Evolutionary conservation across 805 yeast species (phyloP), one percentile per base, ranked within the genome.

Genomic region (Jamesozyma spencerorum): DNA sequence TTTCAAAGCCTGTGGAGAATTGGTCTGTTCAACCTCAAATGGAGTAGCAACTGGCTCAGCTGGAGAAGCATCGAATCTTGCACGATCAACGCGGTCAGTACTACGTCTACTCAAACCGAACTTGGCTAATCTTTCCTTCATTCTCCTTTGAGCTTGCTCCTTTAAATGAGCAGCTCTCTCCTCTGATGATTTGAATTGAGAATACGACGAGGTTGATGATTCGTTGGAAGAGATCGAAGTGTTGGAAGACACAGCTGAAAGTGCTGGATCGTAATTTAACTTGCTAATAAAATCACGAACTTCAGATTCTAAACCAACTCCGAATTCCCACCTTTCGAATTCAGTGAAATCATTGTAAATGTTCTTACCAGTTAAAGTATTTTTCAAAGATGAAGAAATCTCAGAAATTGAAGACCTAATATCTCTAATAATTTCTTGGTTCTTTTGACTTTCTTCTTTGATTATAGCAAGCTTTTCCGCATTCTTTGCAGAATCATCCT

Each of bases 101-200:
- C 37, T 33, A 42, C 64, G 62, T 55, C 77, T 66, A 18, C 70
- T 63, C 44, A 85, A 73, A 2, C 95, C 95, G 42, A 86, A 69
- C 46, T 79, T 82, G 2, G 94, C 94, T 53, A 86, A 69, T 51
- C 86, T 71, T 52, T 84, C 94, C 45, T 78, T 79, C 96, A 87
- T 86, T 61, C 84, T 74, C 53, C 79, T 78, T 50, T 75, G 75
- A 2, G 85, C 85, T 54, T 84, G 90, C 14, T 86, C 90, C 58
- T 85, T 86, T 39, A 85, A 77, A 52, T 75, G 73, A n/a, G 85
- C 81, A 4, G 92, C 74, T 45, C 94, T 69, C 35, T 83, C 88
- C 43, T 76, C 82, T 1, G 44, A 83, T 70, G 76, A 65, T 24
- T 58, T 66, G 29, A 41, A 42, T 28, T 44, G 45, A n/a, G 47